Base-by-base conservation (phyloP, 1,139 yeast genomes). In the Ashbya aceris region DNA sequence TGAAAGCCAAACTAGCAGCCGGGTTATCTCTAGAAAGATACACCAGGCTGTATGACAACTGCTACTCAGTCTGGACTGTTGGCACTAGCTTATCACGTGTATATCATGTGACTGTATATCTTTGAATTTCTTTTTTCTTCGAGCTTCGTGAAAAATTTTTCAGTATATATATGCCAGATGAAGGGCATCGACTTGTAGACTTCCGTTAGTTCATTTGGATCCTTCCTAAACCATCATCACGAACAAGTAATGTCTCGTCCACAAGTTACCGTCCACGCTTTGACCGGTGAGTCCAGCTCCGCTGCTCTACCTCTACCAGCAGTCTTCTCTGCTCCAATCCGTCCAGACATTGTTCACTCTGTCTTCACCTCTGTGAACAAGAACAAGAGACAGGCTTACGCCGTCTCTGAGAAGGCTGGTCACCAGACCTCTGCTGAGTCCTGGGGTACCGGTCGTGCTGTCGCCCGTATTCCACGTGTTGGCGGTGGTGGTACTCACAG, bases 371-470 rank as follows among this genome's bases (percentile, higher is more conserved):
- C 91, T 71, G 89, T 91, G 64, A 91, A 89, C 93, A 91, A 91
- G 91, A 91, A 91, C 95, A 89, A 89, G 89, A 89, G 98, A 78
- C 98, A 91, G 79, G 96, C 98, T 72, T 91, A 91, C 83, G 96
- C 98, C 69, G 98, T 91, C 64, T 82, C 97, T 65, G 87, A 81
- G 70, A 85, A 86, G 76, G 98, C 98, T 66, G 98, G 98, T 79
- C 95, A 86, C 81, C 97, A 91, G 79, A 89, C 96, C 73, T 91
- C 98, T 56, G 98, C 98, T 70, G 96, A 87, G 76, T 91, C 98
- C 55, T 91, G 98, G 98, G 98, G 98, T 86, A 93, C 98, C 64
- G 98, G 98, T 82, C 89, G 98, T 80, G 98, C 98, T 76, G 96
- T 91, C 69, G 97, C 98, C 77, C 91, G 98, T 82, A 89, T 91